These are phyloP conservation scores for Pisolithus albus DNA, from an alignment of 768 basidiomycete species.

Conservation along the genomic window DNA sequence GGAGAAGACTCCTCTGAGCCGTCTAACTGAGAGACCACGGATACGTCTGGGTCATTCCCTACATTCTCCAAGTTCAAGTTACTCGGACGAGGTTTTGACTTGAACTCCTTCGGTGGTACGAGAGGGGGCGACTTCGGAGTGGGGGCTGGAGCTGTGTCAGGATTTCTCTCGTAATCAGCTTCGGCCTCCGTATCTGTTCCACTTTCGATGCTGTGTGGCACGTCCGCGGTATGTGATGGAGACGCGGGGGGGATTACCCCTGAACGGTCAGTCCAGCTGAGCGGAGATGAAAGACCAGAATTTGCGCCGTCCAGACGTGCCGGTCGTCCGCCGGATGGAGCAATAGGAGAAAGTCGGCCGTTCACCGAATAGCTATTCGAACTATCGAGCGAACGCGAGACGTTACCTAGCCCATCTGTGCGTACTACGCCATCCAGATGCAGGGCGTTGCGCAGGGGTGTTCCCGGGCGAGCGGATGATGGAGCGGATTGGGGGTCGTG, in stretches of 20 bases:
- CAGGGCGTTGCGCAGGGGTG: conserved; percentile 13
- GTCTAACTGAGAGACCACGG: conserved; percentile 26
- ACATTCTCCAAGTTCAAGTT: conserved; percentile 20
- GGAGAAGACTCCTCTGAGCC: conserved; percentile 54
- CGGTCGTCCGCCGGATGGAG: conserved; percentile 1
- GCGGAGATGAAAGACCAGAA: conserved; percentile 16
- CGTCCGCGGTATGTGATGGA: conserved; percentile 59
- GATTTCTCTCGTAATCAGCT: conserved; percentile 31
- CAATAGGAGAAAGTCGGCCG: conserved; percentile 10
- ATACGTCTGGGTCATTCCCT: conserved; percentile 11
- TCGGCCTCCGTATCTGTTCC: conserved; percentile 68
- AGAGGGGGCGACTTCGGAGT: conserved; percentile 31
- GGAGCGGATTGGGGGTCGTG: conserved; percentile 17
- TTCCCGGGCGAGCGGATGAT: not conserved
- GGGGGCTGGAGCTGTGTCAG: conserved; percentile 18
- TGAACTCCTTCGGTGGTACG: conserved; percentile 40
- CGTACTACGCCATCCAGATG: conserved; percentile 27
- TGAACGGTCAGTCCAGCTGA: conserved; percentile 16
- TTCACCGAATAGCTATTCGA: conserved; percentile 1
- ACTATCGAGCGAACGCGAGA: not conserved
- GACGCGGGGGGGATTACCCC: conserved; percentile 38
- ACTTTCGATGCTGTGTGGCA: conserved; percentile 67
- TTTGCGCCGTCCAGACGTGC: conserved; percentile 14
- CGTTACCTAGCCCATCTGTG: conserved; percentile 24
- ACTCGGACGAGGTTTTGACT: conserved; percentile 19